Percentiles rank a stretch among this genome's conserved stretches.
Conservation (phyloP, 2,329 filamentous ascomycete species). For the Pseudogymnoascus sp. region DNA sequence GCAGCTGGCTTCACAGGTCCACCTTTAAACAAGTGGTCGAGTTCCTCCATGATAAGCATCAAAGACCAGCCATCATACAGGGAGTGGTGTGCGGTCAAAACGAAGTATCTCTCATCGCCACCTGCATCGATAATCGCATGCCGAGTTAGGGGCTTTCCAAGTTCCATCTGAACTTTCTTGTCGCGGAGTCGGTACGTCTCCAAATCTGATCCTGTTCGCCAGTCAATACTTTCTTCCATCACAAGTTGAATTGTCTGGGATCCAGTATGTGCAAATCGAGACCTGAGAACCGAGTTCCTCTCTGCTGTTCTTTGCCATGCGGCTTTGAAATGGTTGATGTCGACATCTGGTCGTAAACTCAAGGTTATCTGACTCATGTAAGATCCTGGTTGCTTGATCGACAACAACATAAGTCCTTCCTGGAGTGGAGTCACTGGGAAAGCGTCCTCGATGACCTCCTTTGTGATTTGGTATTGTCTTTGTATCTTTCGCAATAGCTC, state of each 20-base stretch:
- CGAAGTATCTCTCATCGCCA: conserved; percentile 8
- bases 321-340: conserved; percentile 5
- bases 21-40: not conserved
- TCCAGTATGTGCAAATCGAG: conserved; percentile 24
- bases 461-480: not conserved
- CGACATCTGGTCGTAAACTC: not conserved
- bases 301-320: conserved; percentile 10
- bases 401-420: conserved; percentile 30
- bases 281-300: conserved; percentile 24
- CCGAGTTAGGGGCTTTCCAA: not conserved
- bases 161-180: not conserved
- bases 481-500: not conserved
- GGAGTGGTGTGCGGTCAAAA: conserved; percentile 43
- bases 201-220: not conserved
- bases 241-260: conserved; percentile 14
- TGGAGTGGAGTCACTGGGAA: conserved; percentile 32
- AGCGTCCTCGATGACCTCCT: conserved; percentile 26
- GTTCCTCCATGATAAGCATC: not conserved
- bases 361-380: conserved; percentile 27
- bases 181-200: not conserved
- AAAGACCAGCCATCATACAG: conserved; percentile 61
- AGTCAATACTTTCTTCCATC: not conserved
- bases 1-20: not conserved
- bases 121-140: not conserved
- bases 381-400: conserved; percentile 23